Conservation (phyloP, 2,329 filamentous ascomycete species). For the Penicillium sp. region DNA sequence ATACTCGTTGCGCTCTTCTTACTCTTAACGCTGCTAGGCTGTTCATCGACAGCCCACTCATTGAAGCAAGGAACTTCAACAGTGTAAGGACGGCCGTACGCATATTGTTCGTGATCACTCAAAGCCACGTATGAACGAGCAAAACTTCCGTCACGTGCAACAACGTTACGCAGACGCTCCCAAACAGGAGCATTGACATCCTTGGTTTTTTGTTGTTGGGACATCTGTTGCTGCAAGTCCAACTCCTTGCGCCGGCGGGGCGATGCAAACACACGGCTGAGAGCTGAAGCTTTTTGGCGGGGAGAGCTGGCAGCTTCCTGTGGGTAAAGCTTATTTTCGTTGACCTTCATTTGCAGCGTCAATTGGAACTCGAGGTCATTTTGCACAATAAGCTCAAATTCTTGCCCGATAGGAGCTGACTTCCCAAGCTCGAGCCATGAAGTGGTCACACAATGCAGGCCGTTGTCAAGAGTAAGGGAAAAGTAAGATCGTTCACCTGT, state of each 20-base stretch:
- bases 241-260: constrained; percentile 96
- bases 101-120: constrained; percentile 84
- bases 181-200: constrained; percentile 62
- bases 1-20: constrained; percentile 70
- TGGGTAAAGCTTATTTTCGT: constrained; percentile 67
- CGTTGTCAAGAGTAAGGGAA: constrained; percentile 95
- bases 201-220: constrained; percentile 69
- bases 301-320: constrained; percentile 52
- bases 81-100: constrained; percentile 82
- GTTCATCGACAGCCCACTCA: constrained; percentile 92
- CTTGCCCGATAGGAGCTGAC: constrained; percentile 92
- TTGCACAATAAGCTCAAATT: constrained; percentile 95
- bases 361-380: constrained; percentile 99
- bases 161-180: constrained; percentile 81
- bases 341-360: constrained; percentile 91
- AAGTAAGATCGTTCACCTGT: constrained; percentile 88
- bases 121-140: constrained; percentile 90
- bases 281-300: constrained; percentile 80
- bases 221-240: constrained; percentile 77
- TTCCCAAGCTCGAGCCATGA: constrained; percentile 90
- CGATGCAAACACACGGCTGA: constrained; percentile 88
- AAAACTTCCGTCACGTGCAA: constrained; percentile 90
- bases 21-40: constrained; percentile 85
- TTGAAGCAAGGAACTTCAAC: constrained; percentile 96
- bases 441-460: constrained; percentile 95